Evolutionary conservation across 148 eudicot species (phyloP), one percentile per base, ranked within the genome.

Genomic region (Silene conica): DNA sequence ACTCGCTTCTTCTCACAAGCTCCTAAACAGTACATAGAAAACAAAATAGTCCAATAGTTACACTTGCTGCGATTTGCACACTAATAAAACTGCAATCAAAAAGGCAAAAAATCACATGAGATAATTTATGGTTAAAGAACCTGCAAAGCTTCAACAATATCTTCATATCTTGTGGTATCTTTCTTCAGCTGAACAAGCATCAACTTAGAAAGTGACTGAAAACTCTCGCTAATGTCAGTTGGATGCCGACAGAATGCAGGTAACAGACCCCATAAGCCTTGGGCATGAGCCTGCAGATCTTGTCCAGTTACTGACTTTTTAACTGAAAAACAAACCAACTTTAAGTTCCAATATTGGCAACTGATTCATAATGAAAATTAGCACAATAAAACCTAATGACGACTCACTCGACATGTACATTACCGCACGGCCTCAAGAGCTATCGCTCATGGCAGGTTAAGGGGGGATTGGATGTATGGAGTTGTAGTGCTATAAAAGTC

Each of bases 171-270:
- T 57, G 74, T 87, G 11, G 94, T 71, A 69, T 93, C 89, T 82
- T 92, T 87, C 70, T 81, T 79, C 63, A 90, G 73, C 41, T 69
- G 86, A 64, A 82, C 65, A 58, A 86, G 72, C 72, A 91, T 76
- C 62, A 89, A 76, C 61, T 87, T 80, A 20, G 82, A 80, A 48
- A 93, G 72, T 56, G 87, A 72, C 23, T 76, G 82, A 80, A 91
- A 83, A 77, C 82, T 86, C 79, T 80, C 61, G 72, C 77, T 50
- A 68, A 87, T 81, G 82, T 94, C 95, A 81, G 70, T 81, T 45
- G 98, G 97, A 74, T 81, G 58, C 67, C 87, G 88, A 84, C 97
- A 94, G 65, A 94, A 91, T 76, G 96, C 92, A 76, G 97, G 95
- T 79, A 94, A 82, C 28, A 94, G 83, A 72, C 88, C 90, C 97